Percentiles rank a stretch among this genome's conserved stretches.
phyloP scores from a whole-genome alignment of 129 eudicot species.

The Arctium minus region DNA sequence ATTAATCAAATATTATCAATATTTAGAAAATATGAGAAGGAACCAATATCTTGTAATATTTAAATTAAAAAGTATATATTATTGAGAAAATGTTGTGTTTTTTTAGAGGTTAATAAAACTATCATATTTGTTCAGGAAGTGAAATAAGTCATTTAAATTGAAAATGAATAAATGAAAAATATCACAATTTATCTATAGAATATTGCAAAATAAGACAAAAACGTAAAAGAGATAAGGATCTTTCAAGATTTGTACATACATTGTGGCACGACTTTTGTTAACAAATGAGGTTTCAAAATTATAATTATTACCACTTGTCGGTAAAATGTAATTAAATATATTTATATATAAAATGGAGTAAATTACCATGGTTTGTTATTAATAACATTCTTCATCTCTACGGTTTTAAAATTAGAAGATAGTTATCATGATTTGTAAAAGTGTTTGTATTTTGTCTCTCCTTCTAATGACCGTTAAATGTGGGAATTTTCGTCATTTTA shows the following conservation, averaged over 20 bases:
- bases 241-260: background rate
- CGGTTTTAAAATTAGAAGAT: no score
- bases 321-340: no score
- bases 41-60: background rate
- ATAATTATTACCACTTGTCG: background rate
- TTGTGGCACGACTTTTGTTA: background rate
- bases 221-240: background rate
- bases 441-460: no score
- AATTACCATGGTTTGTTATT: no score
- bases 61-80: no score
- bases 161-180: background rate
- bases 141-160: background rate
- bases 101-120: background rate
- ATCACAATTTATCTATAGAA: background rate
- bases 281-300: background rate
- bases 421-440: no score
- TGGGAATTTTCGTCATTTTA: no score
- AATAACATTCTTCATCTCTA: no score
- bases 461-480: no score
- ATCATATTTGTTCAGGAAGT: background rate
- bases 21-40: background rate
- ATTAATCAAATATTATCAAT: background rate
- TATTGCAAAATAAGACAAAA: background rate
- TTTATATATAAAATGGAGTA: no score
- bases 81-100: no score